A percentile compares a stretch with the other conserved stretches of the same genome.
phyloP scores from a whole-genome alignment of 2,329 filamentous ascomycete genomes.

The Venturia nashicola region DNA sequence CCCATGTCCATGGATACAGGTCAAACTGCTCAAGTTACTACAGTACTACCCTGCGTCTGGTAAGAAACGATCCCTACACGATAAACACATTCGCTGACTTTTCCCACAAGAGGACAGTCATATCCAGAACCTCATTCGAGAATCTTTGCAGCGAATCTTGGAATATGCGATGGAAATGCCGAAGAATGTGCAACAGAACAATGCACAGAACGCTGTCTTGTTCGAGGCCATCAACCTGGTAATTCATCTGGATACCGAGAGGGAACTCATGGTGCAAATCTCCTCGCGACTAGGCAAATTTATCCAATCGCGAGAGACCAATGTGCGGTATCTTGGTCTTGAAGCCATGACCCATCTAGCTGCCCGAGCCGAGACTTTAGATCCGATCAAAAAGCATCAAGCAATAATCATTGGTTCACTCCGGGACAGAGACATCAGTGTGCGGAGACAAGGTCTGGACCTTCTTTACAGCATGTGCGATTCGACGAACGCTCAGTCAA shows the following conservation, averaged over 20 bases:
- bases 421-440: conserved; percentile 92
- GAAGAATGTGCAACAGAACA: conserved; percentile 99
- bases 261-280: conserved; percentile 90
- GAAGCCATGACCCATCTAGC: conserved; percentile 98
- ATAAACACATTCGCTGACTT: conserved; percentile 12
- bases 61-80: conserved; percentile 30
- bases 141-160: conserved; percentile 82
- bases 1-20: conserved; percentile 96
- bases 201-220: conserved; percentile 92
- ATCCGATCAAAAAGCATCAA: conserved; percentile 97
- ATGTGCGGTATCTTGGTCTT: conserved; percentile 87
- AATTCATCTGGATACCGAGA: conserved; percentile 93
- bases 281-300: conserved; percentile 85
- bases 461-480: conserved; percentile 99
- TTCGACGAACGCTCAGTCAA: conserved; percentile 80
- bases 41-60: conserved; percentile 95
- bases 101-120: conserved; percentile 66
- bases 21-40: conserved; percentile 80
- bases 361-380: conserved; percentile 81
- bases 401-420: conserved; percentile 89
- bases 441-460: conserved; percentile 88
- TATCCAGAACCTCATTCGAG: conserved; percentile 79
- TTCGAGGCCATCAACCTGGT: conserved; percentile 98
- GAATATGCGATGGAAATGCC: conserved; percentile 85
- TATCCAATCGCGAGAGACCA: conserved; percentile 93